These are phyloP conservation scores for Melastoma malabathricum DNA, from an alignment of 345 rosid species.

Conservation along the genomic window DNA sequence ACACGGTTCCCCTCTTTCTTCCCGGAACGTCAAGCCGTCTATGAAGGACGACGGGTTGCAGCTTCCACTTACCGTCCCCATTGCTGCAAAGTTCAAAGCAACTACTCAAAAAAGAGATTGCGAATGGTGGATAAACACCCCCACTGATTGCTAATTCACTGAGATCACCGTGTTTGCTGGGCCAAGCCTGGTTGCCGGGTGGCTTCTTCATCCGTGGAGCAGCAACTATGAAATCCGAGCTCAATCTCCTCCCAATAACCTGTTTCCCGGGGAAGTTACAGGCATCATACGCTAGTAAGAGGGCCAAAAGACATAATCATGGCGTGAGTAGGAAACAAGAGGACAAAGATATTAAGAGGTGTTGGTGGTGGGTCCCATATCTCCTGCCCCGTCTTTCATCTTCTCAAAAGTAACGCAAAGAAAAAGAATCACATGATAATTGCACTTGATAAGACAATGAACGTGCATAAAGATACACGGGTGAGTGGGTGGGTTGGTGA, in stretches of 20 bases:
- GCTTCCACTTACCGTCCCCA: slow-evolving; percentile 15
- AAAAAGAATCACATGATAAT: no score
- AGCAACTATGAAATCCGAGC: slow-evolving; percentile 26
- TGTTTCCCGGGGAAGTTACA: slow-evolving; percentile 11
- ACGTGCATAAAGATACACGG: no score
- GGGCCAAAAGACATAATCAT: no score
- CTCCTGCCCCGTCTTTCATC: no score
- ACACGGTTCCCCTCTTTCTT: slow-evolving; percentile 48
- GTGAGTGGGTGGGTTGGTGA: no score
- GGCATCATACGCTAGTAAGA: no score
- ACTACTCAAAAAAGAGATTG: not conserved
- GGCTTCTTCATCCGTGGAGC: slow-evolving; percentile 29
- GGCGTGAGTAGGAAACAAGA: no score
- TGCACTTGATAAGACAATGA: no score
- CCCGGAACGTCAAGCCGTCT: slow-evolving; percentile 24
- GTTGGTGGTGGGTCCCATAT: no score
- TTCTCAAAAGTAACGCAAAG: no score
- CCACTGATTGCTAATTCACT: slow-evolving; percentile 18
- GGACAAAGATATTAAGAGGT: no score
- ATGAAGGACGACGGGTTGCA: slow-evolving; percentile 13
- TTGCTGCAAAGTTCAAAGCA: slow-evolving; percentile 15
- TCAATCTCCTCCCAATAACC: slow-evolving; percentile 33
- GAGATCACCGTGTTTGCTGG: slow-evolving; percentile 26
- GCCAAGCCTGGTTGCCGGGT: slow-evolving; percentile 30
- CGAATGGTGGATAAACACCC: not conserved